Base-by-base conservation (phyloP, 2,329 filamentous ascomycete species). In the Fonsecaea erecta region DNA sequence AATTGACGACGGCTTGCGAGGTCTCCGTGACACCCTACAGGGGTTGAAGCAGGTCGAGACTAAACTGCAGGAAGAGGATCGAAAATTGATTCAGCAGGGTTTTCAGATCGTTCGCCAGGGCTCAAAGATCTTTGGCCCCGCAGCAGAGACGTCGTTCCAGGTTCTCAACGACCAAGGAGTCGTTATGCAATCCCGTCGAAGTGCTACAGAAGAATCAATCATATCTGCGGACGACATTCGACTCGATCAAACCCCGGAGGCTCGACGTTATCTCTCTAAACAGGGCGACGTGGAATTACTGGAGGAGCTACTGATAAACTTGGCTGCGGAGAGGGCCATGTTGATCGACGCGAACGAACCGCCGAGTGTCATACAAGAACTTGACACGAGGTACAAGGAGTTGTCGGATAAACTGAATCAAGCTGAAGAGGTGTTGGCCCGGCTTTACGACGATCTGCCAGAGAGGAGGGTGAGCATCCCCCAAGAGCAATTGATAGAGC, bases 221-320 rank as follows among this genome's bases (percentile, higher is more conserved):
- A 12, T 60, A 28, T 59, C 54, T 16, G 11, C 30, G n/a, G 54
- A 64, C 37, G 55, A 60, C 26, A 60, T 59, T 26, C 51, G 62
- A 30, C 55, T 37, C 16, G 56, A 64, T 37, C n/a, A 51, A 24
- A 64, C 40, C 35, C 21, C 56, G 3, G 62, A 64, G 18, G 62
- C 48, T 16, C 62, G 28, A 21, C 55, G 28, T 2, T 64, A 53
- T 37, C 62, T 64, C 18, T 64, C 62, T 7, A 64, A 59, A 18
- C 60, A 60, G 24, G 62, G 48, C 26, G 62, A 64, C 40, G 51
- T 64, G 34, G 62, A 64, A 24, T 16, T 64, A 24, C 26, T 64
- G n/a, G 32, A 30, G 28, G 62, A 64, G 1, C 55, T 9, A 21
- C 48, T 64, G 12, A 46, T 59, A 12, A 35, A 48, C 2, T 7